Base-by-base conservation (phyloP, 2,329 filamentous ascomycete genomes). In the Aspergillus sp. region DNA sequence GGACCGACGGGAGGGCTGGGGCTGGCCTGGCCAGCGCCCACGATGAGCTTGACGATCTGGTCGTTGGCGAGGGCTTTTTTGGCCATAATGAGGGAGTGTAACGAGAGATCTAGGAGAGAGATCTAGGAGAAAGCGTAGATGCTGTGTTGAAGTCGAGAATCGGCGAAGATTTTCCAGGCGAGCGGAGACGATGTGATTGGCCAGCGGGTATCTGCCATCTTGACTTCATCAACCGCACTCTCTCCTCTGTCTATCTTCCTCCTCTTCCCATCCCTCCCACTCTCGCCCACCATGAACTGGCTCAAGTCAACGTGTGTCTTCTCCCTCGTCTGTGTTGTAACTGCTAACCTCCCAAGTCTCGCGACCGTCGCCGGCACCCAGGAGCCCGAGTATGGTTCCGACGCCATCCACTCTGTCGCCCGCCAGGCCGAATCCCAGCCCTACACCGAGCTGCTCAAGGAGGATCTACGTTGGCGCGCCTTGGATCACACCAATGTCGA, bases 1-100 rank as follows among this genome's bases (percentile, higher is more conserved):
- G 91, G 91, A 70, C 91, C 91, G 52, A 98, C 88, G 4, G 91
- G 91, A 20, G 91, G 91, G 64, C 86, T 93, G 17, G 91, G 91
- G 52, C 80, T 89, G 39, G 91, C 91, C 63, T 95, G 86, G 15
- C 91, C 91, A 36, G 91, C 91, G 51, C 89, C 91, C 41, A 98
- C 91, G 47, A 98, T 93, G 61, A 98, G 75, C 69, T 96, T 98
- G 59, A 98, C 88, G 39, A 96, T 79, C 63, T 84, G 78, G 54
- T 93, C 72, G 42, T 62, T 67, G 43, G 63, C 58, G 35, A 72
- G 49, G 29, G 59, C 61, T 53, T 67, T 71, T 43, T 60, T 63
- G 31, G 72, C 66, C 71, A 75, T 75, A 47, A 35, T 55, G 47
- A 29, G 40, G 34, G 22, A 24, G 30, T 20, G 13, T 17, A 35